These are phyloP conservation scores for Corynascus novoguineensis DNA, from an alignment of 495 filamentous ascomycete genomes.

Conservation along the genomic window DNA sequence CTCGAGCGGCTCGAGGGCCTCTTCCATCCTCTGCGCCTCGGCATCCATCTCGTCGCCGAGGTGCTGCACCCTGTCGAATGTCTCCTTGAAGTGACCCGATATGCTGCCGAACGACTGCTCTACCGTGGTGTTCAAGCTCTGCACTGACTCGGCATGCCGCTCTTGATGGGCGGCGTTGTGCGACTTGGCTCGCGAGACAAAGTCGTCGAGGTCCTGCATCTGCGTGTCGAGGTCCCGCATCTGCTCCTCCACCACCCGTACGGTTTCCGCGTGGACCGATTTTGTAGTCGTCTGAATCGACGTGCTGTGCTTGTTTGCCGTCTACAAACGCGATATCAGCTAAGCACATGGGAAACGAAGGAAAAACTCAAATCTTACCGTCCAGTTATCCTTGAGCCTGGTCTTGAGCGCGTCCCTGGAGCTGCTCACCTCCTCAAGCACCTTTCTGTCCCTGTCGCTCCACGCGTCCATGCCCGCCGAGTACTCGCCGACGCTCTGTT, in stretches of 20 bases:
- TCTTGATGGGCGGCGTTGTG: constrained; percentile 74
- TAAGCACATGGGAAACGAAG: constrained; percentile 6
- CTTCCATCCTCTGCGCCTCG: constrained; percentile 48
- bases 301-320: constrained; percentile 69
- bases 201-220: constrained; percentile 84
- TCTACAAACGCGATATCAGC: constrained; percentile 47
- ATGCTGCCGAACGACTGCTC: constrained; percentile 65
- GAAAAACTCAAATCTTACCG: constrained; percentile 45
- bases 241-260: constrained; percentile 84
- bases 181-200: constrained; percentile 74
- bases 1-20: constrained; percentile 53
- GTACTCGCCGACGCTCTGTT: constrained; percentile 59
- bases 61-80: constrained; percentile 54
- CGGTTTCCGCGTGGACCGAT: constrained; percentile 86
- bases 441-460: constrained; percentile 60
- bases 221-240: constrained; percentile 78
- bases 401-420: constrained; percentile 71
- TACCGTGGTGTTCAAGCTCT: constrained; percentile 56
- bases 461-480: constrained; percentile 68
- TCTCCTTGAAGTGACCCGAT: constrained; percentile 56
- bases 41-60: constrained; percentile 59
- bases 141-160: constrained; percentile 55
- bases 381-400: constrained; percentile 84
- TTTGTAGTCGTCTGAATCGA: constrained; percentile 76
- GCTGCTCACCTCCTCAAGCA: constrained; percentile 63